A percentile compares a stretch with the other conserved stretches of the same genome.
These are phyloP conservation scores for Nothopassalora personata DNA, from an alignment of 2,329 filamentous ascomycete genomes.

Conservation along the genomic window DNA sequence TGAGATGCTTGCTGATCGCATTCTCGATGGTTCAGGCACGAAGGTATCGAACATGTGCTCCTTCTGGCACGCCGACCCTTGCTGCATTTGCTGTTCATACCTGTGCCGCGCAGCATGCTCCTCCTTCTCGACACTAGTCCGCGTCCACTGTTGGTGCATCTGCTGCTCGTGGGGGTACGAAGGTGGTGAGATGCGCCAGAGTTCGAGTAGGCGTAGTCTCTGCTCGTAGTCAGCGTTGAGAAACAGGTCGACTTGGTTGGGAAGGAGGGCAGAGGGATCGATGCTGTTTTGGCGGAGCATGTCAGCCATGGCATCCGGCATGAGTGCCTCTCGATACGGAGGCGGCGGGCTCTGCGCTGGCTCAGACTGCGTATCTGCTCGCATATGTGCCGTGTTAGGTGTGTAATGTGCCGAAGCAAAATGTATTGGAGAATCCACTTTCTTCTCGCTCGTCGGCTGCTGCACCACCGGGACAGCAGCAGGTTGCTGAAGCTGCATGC, in stretches of 20 bases:
- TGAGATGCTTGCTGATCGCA: conserved; percentile 28
- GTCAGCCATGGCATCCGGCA: conserved; percentile 35
- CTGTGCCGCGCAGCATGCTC: conserved; percentile 54
- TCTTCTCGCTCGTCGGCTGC: conserved; percentile 16
- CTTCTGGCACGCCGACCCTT: conserved; percentile 12
- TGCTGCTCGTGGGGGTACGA: conserved; percentile 42
- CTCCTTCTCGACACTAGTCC: conserved; percentile 51
- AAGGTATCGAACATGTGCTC: conserved; percentile 27
- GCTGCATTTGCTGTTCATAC: conserved; percentile 40
- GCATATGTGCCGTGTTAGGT: conserved; percentile 64
- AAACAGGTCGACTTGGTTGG: conserved; percentile 74
- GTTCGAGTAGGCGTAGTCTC: conserved; percentile 68
- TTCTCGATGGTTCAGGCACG: conserved; percentile 23
- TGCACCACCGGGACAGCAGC: conserved; percentile 4
- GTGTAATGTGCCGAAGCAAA: conserved; percentile 83
- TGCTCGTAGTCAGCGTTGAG: conserved; percentile 67
- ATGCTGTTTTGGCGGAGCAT: conserved; percentile 62
- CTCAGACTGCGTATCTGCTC: conserved; percentile 36
- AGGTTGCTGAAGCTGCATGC: conserved; percentile 56
- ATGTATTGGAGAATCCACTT: conserved; percentile 47
- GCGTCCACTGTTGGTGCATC: conserved; percentile 51
- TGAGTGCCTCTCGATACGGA: conserved; percentile 26
- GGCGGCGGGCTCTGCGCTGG: conserved; percentile 30
- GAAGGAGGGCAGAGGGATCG: conserved; percentile 62
- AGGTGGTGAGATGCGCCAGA: conserved; percentile 78